Evolutionary conservation across 129 eudicot genomes (phyloP), one percentile per base, ranked within the genome.

Genomic region (Mikania micrantha): DNA sequence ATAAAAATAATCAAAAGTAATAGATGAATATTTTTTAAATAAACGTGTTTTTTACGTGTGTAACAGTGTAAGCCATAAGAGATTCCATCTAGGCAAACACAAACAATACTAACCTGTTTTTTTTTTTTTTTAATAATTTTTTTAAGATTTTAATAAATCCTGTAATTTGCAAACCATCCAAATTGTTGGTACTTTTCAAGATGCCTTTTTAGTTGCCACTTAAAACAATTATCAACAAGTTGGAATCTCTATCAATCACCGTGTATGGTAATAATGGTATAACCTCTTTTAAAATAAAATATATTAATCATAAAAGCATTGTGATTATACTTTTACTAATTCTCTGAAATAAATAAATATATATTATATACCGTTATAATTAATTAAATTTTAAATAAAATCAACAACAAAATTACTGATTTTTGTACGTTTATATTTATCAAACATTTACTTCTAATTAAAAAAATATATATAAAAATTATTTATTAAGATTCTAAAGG

Each of bases 171-270:
- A 36, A 62, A 62, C 77, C 60, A 54, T 73, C 53, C 75, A 71
- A 58, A 52, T 24, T 65, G 17, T 64, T 65, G 78, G 2, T 75
- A 75, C 68, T 75, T 75, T 75, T 60, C 56, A 75, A 75, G 74
- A 67, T 75, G 74, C 80, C 74, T 48, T 75, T 75, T 59, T 56
- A 35, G 64, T 27, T 59, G 28, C 56, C 69, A 67, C 54, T 60
- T 58, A 47, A 61, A 45, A 54, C 60, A 54, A 3, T 49, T 54
- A 54, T 54, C 35, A 54, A 24, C 25, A 24, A 27, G 32, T 25
- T 24, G 60, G 60, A 54, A 54, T 54, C 60, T 54, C 35, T 68
- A 45, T 45, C 63, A 60, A 68, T 48, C 64, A 60, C 53, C 52
- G 45, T 60, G 59, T 75, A 73, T 27, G 32, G 32, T 1, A 2